A percentile compares a stretch with the other conserved stretches of the same genome.
These are phyloP conservation scores for Backusella tarrabulga DNA, from an alignment of 192 early-diverging fungal genomes.

Conservation along the genomic window DNA sequence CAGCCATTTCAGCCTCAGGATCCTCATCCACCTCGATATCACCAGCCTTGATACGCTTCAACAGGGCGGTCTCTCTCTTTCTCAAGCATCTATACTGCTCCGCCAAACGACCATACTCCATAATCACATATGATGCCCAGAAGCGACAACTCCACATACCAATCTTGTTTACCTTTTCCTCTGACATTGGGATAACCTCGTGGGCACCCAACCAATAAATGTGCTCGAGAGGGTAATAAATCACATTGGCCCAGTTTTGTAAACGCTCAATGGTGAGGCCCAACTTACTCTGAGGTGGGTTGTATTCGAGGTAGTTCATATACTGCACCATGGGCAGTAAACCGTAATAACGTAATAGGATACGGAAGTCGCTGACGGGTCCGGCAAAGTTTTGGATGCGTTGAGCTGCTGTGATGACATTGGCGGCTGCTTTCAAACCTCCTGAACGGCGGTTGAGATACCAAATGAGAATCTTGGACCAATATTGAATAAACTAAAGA, in stretches of 20 bases:
- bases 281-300: slow-evolving; percentile 62
- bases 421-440: slow-evolving; percentile 28
- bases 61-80: slow-evolving; percentile 41
- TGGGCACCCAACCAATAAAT: slow-evolving; percentile 92
- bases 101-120: slow-evolving; percentile 84
- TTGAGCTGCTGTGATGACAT: slow-evolving; percentile 56
- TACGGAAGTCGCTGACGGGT: slow-evolving; percentile 90
- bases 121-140: slow-evolving; percentile 91
- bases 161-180: slow-evolving; percentile 69
- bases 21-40: slow-evolving; percentile 43
- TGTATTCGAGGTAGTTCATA: slow-evolving; percentile 75
- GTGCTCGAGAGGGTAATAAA: slow-evolving; percentile 97
- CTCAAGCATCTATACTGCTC: slow-evolving; percentile 64
- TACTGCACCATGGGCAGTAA: slow-evolving; percentile 87
- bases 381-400: slow-evolving; percentile 77
- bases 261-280: slow-evolving; percentile 73
- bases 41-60: slow-evolving; percentile 56
- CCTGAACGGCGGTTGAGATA: slow-evolving; percentile 49
- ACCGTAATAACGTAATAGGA: slow-evolving; percentile 85
- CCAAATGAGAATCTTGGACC: slow-evolving; percentile 89
- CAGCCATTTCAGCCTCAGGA: slow-evolving; percentile 66
- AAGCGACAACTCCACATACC: slow-evolving; percentile 95
- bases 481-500: slow-evolving; percentile 84
- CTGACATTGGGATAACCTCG: slow-evolving; percentile 73
- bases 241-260: slow-evolving; percentile 83